These are phyloP conservation scores for Trichosporon sp. DNA, from an alignment of 1,284 basidiomycete genomes.

Conservation along the genomic window DNA sequence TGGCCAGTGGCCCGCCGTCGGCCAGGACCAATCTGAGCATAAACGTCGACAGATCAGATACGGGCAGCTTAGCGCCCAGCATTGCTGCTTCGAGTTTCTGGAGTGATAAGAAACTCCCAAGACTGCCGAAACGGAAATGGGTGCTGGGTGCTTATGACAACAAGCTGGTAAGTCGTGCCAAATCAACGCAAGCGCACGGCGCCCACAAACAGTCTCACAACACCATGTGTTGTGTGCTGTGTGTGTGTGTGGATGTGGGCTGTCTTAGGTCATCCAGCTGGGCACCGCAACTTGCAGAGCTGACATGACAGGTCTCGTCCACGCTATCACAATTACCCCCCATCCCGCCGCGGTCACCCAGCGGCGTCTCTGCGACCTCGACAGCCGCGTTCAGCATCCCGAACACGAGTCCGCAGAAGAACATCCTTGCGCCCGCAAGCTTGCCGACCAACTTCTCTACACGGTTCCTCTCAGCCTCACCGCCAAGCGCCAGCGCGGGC, in stretches of 20 bases:
- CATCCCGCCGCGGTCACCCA: constrained; percentile 35
- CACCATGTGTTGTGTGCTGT: background rate
- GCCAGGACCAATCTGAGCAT: constrained; percentile 8
- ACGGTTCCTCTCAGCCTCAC: background rate
- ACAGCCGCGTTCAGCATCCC: constrained; percentile 3
- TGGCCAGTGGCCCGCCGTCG: background rate
- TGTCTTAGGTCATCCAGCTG: background rate
- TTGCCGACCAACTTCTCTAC: background rate
- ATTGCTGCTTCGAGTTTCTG: background rate
- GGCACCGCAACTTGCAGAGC: background rate
- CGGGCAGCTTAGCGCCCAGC: background rate
- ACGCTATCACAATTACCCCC: constrained; percentile 42
- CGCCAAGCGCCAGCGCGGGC: constrained; percentile 10
- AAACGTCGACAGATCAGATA: constrained; percentile 8
- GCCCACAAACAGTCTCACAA: background rate
- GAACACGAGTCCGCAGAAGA: background rate
- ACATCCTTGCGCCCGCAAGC: background rate
- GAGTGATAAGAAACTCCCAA: constrained; percentile 16
- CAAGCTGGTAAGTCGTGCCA: constrained; percentile 41
- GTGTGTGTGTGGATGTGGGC: background rate
- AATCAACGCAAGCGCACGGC: too few relatives aligned
- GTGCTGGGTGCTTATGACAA: constrained; percentile 41
- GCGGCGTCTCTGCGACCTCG: constrained; percentile 8
- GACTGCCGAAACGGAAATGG: constrained; percentile 18
- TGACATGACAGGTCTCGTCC: constrained; percentile 35